Evolutionary conservation across 1,284 basidiomycete genomes (phyloP), one percentile per base, ranked within the genome.

Genomic region (Ganoderma lingzhi): DNA sequence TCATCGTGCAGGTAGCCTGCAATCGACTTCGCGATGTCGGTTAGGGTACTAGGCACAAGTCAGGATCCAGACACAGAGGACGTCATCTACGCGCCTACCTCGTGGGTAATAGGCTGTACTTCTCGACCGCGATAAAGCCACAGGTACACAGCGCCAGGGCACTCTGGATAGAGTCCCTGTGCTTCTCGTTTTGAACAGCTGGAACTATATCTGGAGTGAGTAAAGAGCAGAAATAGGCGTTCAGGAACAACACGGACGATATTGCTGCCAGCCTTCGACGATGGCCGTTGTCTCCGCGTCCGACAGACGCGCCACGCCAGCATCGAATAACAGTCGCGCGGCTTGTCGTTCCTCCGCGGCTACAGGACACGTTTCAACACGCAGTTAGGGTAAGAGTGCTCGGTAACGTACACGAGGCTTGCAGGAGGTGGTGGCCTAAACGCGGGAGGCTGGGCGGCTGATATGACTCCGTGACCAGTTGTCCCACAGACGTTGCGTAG

Each of bases 1-100:
- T 92, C 90, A 71, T 95, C 90, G 66, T 95, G 87, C 15, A 98
- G 84, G 75, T 93, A 96, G 3, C 90, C 75, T 0, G 87, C 84
- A 65, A 99, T 89, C 0, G 96, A 97, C 75, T 91, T 91, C 1
- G 97, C 90, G 56, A 97, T 90, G 71, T 96, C 93, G 39, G 90
- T 92, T 30, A 99, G 86, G 1, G 91, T 85, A 59, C 96, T 97
- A 72, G n/a, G 63, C 66, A 35, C 60, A 15, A 8, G 35, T 12
- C 19, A 55, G 59, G 45, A 28, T 41, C 15, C 28, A 28, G 12
- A 14, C 48, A 51, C 48, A 28, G 23, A 51, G 48, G 48, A 45
- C 17, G 14, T 35, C n/a, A 55, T 62, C 44, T 69, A 17, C 48
- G 51, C 73, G 82, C 64, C 71, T 35, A 95, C 95, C 84, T 88